Base-by-base conservation (phyloP, 768 basidiomycete genomes). In the Tephrocybe sp. region DNA sequence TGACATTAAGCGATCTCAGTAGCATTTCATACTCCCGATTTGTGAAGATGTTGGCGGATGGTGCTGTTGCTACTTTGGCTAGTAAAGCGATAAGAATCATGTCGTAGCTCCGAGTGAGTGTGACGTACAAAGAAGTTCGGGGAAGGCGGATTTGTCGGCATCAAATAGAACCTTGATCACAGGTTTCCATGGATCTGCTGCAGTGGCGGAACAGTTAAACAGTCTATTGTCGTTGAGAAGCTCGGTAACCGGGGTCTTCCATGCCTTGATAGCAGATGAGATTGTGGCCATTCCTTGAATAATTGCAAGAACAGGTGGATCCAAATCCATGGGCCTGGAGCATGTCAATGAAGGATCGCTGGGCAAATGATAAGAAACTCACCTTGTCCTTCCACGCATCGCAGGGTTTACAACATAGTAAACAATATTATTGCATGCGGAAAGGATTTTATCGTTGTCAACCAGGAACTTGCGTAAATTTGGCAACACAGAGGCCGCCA, bases 1-100 rank as follows among this genome's bases (percentile, higher is more conserved):
- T 82, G 16, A 99, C 73, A 60, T 90, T 94, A 45, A 94, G 71
- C 2, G 93, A 92, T 21, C 92, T 82, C 22, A 87, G 70, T 0
- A 92, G 70, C 80, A 89, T 94, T 69, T 99, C 97, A 47, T 93
- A 90, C 63, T 98, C 97, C 39, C 88, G 76, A 61, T 93, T 98
- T 24, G 92, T 87, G 67, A 99, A 99, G 47, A 99, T 97, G 60
- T 97, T 98, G 16, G 92, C 86, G 0, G 94, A 95, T 1, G 97
- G 87, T 0, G 85, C 82, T 2, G 89, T 83, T 1, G 89, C 84
- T 45, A 95, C 82, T 70, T 80, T 82, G 63, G 84, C 95, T 77
- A 21, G 61, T 61, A 31, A 22, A 6, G 38, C 37, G 16, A 36
- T 39, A 10, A 53, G 43, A 38, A 38, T 9, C n/a, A 19, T 38